These are phyloP conservation scores for Phytopythium litorale DNA, from an alignment of 352 stramenopile genomes.

Conservation along the genomic window DNA sequence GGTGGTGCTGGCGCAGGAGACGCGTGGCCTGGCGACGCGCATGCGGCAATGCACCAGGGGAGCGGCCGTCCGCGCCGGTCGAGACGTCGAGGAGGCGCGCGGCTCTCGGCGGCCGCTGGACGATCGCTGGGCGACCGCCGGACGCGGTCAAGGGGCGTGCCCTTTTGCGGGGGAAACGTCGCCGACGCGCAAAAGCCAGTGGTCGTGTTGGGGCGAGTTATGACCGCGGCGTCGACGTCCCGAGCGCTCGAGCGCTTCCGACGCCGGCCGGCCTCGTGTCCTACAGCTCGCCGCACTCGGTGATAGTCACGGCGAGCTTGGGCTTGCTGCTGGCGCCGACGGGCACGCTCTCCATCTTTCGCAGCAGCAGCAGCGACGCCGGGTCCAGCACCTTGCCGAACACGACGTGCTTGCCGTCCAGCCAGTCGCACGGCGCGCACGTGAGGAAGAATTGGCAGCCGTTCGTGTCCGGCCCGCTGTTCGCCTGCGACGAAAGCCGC, in stretches of 20 bases:
- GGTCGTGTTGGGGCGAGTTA: background rate
- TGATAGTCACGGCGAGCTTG: constrained; percentile 83
- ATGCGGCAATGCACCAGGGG: too few relatives aligned
- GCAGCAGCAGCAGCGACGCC: constrained; percentile 79
- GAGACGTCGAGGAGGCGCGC: background rate
- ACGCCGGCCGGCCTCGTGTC: constrained; percentile 19
- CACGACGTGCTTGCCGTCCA: constrained; percentile 96
- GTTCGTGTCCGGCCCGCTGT: constrained; percentile 93
- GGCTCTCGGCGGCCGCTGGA: too few relatives aligned
- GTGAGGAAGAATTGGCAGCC: constrained; percentile 96
- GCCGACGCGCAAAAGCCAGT: background rate
- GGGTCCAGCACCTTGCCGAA: constrained; percentile 93
- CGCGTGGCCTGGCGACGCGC: too few relatives aligned
- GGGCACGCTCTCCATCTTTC: constrained; percentile 91
- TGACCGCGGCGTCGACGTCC: too few relatives aligned
- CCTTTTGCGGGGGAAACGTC: background rate
- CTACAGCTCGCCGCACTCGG: constrained; percentile 83
- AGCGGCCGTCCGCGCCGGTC: background rate
- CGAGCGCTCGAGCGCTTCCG: too few relatives aligned
- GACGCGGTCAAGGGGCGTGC: background rate
- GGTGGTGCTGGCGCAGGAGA: background rate
- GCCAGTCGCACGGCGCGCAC: constrained; percentile 91
- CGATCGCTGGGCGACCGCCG: background rate
- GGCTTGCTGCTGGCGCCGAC: constrained; percentile 83
- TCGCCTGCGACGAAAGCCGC: constrained; percentile 54